phyloP scores from a whole-genome alignment of 2,329 filamentous ascomycete species.

The Talaromyces atroroseus region DNA sequence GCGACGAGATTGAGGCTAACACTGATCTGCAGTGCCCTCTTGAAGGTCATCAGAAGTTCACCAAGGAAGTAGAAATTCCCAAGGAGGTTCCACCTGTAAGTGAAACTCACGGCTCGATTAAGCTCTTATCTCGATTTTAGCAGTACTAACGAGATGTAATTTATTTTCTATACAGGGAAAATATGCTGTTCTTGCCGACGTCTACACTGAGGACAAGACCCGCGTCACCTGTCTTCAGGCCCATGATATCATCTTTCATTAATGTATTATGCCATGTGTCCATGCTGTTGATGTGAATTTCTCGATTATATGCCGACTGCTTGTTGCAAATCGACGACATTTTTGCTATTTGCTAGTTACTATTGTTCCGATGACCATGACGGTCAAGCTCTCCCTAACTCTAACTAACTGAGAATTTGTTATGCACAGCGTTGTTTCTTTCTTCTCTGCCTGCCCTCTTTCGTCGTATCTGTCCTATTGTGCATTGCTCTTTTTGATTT shows the following conservation, averaged over 20 bases:
- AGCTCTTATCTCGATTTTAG: background rate
- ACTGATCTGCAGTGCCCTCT: slow-evolving; percentile 87
- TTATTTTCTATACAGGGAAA: slow-evolving; percentile 62
- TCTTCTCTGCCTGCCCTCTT: no score
- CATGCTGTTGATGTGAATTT: slow-evolving; percentile 4
- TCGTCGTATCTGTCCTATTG: background rate
- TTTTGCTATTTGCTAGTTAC: background rate
- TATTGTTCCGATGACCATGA: background rate
- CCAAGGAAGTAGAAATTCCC: slow-evolving; percentile 79
- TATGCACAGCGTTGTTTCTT: slow-evolving; percentile 2
- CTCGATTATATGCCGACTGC: background rate
- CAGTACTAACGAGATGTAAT: slow-evolving; percentile 3
- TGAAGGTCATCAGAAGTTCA: slow-evolving; percentile 65
- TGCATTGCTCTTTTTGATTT: background rate
- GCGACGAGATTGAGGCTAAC: slow-evolving; percentile 75
- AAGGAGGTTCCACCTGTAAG: slow-evolving; percentile 81
- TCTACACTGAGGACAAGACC: slow-evolving; percentile 64
- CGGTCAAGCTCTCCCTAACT: background rate
- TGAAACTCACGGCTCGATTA: slow-evolving; percentile 19
- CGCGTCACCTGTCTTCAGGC: slow-evolving; percentile 85
- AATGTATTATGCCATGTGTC: slow-evolving; percentile 10
- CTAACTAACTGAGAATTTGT: background rate
- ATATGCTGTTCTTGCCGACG: slow-evolving; percentile 84
- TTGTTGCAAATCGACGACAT: background rate
- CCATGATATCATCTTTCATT: slow-evolving; percentile 29